phyloP scores from a whole-genome alignment of 768 basidiomycete genomes.

The Suillus variegatus region DNA sequence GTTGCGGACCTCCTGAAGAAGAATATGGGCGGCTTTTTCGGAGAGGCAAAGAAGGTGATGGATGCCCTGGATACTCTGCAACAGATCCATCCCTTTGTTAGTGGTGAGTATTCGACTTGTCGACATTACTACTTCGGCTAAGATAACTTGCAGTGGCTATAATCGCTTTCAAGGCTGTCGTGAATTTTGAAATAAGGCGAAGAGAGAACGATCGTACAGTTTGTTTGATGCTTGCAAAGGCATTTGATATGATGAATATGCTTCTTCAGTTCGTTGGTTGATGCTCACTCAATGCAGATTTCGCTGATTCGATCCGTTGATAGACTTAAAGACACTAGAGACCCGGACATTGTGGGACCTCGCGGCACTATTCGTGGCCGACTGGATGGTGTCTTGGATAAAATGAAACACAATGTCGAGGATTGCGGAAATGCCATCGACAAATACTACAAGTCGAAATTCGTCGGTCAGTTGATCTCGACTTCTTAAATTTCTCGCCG shows the following conservation, averaged over 20 bases:
- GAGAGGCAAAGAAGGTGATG: slow-evolving; percentile 25
- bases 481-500: too few species aligned
- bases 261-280: slow-evolving; percentile 43
- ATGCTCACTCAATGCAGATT: too few species aligned
- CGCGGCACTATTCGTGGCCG: slow-evolving; percentile 37
- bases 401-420: slow-evolving; percentile 42
- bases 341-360: slow-evolving; percentile 22
- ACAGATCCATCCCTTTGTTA: slow-evolving; percentile 29
- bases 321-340: slow-evolving; percentile 34
- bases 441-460: slow-evolving; percentile 10
- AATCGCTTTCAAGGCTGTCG: slow-evolving; percentile 47
- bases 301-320: background rate
- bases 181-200: slow-evolving; percentile 48
- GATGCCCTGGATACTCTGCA: slow-evolving; percentile 26
- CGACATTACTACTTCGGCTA: background rate
- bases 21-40: slow-evolving; percentile 18
- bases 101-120: slow-evolving; percentile 17
- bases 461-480: too few species aligned
- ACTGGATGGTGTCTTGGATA: slow-evolving; percentile 30
- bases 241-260: slow-evolving; percentile 49
- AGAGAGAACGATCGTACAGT: slow-evolving; percentile 55
- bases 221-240: slow-evolving; percentile 45
- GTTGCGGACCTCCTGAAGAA: background rate
- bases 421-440: slow-evolving; percentile 47
- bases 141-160: slow-evolving; percentile 41